A percentile compares a stretch with the other conserved stretches of the same genome.
Evolutionary conservation across 805 yeast genomes (phyloP).

Genomic region (Ogataea pilisensis): DNA sequence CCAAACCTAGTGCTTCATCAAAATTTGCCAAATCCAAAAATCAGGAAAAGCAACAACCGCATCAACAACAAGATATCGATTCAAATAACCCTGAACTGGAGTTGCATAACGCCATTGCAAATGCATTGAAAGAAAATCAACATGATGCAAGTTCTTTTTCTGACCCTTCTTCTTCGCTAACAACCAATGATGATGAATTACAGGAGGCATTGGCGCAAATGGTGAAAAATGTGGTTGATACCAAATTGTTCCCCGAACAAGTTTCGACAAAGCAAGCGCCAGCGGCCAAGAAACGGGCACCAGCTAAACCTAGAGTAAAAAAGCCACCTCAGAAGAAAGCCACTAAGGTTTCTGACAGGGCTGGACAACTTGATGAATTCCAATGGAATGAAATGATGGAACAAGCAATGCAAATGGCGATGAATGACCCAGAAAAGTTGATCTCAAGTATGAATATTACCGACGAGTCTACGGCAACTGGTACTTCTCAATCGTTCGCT

Average conservation of each 20-base stretch:
- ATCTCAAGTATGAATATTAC: constrained; percentile 34
- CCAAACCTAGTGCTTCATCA: background rate
- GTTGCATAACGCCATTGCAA: constrained; percentile 16
- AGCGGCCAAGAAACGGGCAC: constrained; percentile 2
- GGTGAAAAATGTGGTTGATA: constrained; percentile 51
- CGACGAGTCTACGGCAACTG: constrained; percentile 5
- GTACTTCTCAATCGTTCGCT: background rate
- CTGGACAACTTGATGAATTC: constrained; percentile 46
- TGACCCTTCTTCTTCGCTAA: constrained; percentile 1
- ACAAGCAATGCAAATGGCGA: constrained; percentile 73
- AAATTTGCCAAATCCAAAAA: constrained; percentile 2
- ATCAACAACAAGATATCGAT: background rate
- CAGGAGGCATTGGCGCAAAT: constrained; percentile 53
- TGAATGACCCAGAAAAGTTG: constrained; percentile 49
- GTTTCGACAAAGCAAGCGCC: background rate
- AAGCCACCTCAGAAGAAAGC: constrained; percentile 5
- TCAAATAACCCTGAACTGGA: constrained; percentile 14
- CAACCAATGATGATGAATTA: constrained; percentile 33
- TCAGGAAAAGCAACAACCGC: constrained; percentile 3
- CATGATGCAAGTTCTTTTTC: background rate
- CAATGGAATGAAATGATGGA: constrained; percentile 69
- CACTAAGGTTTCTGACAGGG: constrained; percentile 1
- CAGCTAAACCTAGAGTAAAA: constrained; percentile 1
- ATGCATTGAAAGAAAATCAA: constrained; percentile 11
- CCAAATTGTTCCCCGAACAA: constrained; percentile 15